Percentiles rank a stretch among this genome's conserved stretches.
Conservation (phyloP, 2,329 filamentous ascomycete species). For the Lasiodiplodia hormozganensis region DNA sequence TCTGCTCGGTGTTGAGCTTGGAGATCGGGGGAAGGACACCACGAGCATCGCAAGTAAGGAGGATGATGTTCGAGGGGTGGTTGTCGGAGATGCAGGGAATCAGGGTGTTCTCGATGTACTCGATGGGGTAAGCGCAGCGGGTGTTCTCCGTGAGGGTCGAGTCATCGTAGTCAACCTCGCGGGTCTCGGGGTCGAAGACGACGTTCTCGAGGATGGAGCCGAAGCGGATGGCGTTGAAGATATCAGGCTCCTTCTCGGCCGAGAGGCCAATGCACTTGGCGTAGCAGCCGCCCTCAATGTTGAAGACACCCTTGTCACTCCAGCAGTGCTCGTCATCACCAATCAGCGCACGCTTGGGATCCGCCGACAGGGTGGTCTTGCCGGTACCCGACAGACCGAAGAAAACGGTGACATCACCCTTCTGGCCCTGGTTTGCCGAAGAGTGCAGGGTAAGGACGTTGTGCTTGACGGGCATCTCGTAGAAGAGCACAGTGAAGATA, state of each 20-base stretch:
- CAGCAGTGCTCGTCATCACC: slow-evolving; percentile 99
- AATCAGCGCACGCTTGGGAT: slow-evolving; percentile 94
- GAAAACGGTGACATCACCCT: slow-evolving; percentile 97
- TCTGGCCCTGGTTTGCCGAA: slow-evolving; percentile 94
- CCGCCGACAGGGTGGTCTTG: slow-evolving; percentile 97
- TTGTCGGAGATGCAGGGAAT: slow-evolving; percentile 88
- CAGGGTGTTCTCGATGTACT: slow-evolving; percentile 99
- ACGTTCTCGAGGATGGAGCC: slow-evolving; percentile 98
- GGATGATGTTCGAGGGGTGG: slow-evolving; percentile 96
- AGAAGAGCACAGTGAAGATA: slow-evolving; percentile 98
- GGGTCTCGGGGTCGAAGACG: slow-evolving; percentile 90
- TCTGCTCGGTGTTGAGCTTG: slow-evolving; percentile 92
- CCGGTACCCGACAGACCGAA: slow-evolving; percentile 98
- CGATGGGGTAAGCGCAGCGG: slow-evolving; percentile 96
- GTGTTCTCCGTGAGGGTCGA: slow-evolving; percentile 97
- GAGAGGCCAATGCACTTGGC: slow-evolving; percentile 98
- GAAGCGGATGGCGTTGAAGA: slow-evolving; percentile 93
- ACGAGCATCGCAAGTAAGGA: slow-evolving; percentile 96
- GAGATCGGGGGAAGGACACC: slow-evolving; percentile 98
- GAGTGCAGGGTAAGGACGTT: slow-evolving; percentile 98
- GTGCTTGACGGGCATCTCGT: slow-evolving; percentile 99
- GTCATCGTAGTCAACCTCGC: slow-evolving; percentile 95
- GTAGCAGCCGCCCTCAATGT: slow-evolving; percentile 99
- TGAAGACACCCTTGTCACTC: slow-evolving; percentile 96
- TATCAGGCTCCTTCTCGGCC: slow-evolving; percentile 98